These are phyloP conservation scores for Halenospora varia DNA, from an alignment of 495 filamentous ascomycete species.

Conservation along the genomic window DNA sequence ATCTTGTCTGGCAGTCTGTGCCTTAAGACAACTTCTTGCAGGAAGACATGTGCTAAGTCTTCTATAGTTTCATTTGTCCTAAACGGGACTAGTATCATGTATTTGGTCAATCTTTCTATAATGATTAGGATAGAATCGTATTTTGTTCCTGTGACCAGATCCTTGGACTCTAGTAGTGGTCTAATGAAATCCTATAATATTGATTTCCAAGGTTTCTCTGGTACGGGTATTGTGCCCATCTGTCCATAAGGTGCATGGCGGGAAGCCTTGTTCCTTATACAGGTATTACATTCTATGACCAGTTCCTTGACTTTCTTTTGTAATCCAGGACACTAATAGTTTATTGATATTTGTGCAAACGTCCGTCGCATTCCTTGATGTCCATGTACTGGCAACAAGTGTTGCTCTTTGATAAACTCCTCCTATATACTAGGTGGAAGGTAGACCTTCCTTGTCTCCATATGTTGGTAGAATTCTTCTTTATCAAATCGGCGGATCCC, in stretches of 20 bases:
- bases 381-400: not conserved
- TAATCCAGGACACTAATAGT: not conserved
- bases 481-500: not conserved
- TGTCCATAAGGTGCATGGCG: no score
- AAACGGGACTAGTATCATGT: not conserved
- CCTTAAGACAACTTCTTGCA: not conserved
- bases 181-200: no score
- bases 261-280: not conserved
- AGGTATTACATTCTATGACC: not conserved
- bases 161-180: no score
- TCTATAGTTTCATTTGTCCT: not conserved
- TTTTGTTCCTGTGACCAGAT: no score
- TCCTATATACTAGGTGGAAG: not conserved
- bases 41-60: not conserved
- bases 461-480: no score
- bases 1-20: slow-evolving; percentile 1
- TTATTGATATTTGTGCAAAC: not conserved
- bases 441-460: not conserved
- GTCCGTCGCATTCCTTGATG: not conserved
- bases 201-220: no score
- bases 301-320: not conserved
- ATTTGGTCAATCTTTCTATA: not conserved
- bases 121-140: no score
- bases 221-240: no score
- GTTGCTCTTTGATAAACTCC: not conserved